Percentiles rank a stretch among this genome's conserved stretches.
These are phyloP conservation scores for Porogramme epimiltina DNA, from an alignment of 1,284 basidiomycete species.

Conservation along the genomic window DNA sequence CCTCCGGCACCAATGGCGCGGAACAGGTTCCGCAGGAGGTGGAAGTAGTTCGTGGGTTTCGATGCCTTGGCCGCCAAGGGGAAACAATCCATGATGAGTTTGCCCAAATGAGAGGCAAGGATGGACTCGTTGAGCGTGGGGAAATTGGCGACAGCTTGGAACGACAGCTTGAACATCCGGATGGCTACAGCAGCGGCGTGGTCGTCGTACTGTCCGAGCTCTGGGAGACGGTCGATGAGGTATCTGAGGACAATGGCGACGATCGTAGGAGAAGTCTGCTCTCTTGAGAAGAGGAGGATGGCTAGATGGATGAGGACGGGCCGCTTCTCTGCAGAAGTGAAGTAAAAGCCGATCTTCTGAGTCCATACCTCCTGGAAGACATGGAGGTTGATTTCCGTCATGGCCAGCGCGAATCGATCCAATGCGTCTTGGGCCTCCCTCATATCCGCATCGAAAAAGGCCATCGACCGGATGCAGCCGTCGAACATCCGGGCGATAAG, in stretches of 20 bases:
- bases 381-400: conserved; percentile 84
- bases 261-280: conserved; percentile 86
- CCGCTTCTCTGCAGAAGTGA: conserved; percentile 77
- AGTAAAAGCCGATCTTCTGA: conserved; percentile 87
- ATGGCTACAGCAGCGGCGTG: conserved; percentile 81
- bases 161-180: conserved; percentile 96
- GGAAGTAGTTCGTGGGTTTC: conserved; percentile 92
- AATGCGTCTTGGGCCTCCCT: conserved; percentile 87
- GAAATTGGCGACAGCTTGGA: conserved; percentile 84
- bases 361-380: conserved; percentile 96
- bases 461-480: conserved; percentile 83
- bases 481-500: conserved; percentile 89
- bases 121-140: conserved; percentile 88
- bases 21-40: conserved; percentile 93
- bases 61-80: conserved; percentile 90
- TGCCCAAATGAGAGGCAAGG: conserved; percentile 89
- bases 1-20: conserved; percentile 95
- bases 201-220: conserved; percentile 87
- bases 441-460: conserved; percentile 79
- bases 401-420: conserved; percentile 82
- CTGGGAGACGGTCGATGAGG: conserved; percentile 81
- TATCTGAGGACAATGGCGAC: conserved; percentile 91
- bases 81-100: conserved; percentile 97
- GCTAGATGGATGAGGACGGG: conserved; percentile 85
- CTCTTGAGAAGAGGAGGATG: conserved; percentile 85